Evolutionary conservation across 1,139 yeast genomes (phyloP).

Genomic region (Tardiomyces digboiensis): DNA sequence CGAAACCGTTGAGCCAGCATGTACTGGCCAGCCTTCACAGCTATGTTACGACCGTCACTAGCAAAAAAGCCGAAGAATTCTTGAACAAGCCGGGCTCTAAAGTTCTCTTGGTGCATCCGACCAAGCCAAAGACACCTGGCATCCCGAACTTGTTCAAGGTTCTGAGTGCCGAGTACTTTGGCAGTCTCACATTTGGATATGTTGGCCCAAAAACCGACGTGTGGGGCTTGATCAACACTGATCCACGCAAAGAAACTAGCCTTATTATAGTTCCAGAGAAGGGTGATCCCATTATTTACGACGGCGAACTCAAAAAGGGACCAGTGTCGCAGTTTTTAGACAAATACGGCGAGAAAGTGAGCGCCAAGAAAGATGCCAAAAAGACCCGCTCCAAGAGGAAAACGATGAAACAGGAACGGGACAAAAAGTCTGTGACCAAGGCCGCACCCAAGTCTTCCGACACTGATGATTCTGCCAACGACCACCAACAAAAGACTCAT

Average conservation of each 20-base stretch:
- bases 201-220: constrained; percentile 18
- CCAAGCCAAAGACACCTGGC: constrained; percentile 16
- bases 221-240: constrained; percentile 14
- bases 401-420: constrained; percentile 19
- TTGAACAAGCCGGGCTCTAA: constrained; percentile 13
- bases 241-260: constrained; percentile 14
- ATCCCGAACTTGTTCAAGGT: constrained; percentile 60
- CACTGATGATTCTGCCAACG: too few relatives aligned
- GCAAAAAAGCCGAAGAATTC: constrained; percentile 11
- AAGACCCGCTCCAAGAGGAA: constrained; percentile 7
- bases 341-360: constrained; percentile 14
- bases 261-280: constrained; percentile 21
- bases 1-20: constrained; percentile 49
- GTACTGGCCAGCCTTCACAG: constrained; percentile 59
- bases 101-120: constrained; percentile 21
- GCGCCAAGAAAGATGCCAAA: constrained; percentile 3
- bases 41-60: constrained; percentile 40
- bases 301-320: constrained; percentile 26
- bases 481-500: too few relatives aligned
- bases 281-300: constrained; percentile 16
- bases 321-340: constrained; percentile 20
- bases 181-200: constrained; percentile 33
- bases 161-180: constrained; percentile 63
- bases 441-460: constrained; percentile 3
- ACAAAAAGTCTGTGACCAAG: constrained; percentile 15